These are phyloP conservation scores for Fusarium sp. DNA, from an alignment of 2,329 filamentous ascomycete genomes.

Conservation along the genomic window DNA sequence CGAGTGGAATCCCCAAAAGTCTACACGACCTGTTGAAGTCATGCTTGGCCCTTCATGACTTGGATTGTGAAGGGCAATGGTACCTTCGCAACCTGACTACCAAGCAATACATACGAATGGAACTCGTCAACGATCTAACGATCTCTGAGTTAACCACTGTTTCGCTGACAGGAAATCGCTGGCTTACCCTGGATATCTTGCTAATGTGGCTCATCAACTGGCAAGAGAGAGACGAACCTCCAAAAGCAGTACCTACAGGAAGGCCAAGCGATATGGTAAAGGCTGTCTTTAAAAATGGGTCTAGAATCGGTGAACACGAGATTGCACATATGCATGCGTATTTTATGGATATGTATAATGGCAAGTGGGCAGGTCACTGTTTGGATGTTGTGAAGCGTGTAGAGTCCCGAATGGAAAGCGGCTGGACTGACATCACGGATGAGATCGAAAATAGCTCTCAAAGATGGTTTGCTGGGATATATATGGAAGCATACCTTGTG, in stretches of 20 bases:
- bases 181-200: background rate
- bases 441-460: background rate
- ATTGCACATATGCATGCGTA: background rate
- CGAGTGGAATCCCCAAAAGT: background rate
- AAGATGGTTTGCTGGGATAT: background rate
- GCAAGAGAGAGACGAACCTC: background rate
- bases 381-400: background rate
- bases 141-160: background rate
- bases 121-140: background rate
- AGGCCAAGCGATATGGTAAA: background rate
- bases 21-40: background rate
- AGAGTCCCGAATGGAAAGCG: background rate
- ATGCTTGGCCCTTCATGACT: background rate
- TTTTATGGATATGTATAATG: background rate
- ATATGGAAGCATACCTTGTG: background rate
- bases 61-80: background rate
- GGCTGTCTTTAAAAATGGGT: background rate
- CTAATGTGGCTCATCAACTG: background rate
- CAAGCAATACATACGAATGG: background rate
- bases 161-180: background rate
- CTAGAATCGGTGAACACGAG: too few species aligned
- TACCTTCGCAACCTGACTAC: background rate
- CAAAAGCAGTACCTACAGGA: too few species aligned
- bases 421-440: background rate
- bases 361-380: background rate